These are phyloP conservation scores for Protomyces macrosporus DNA, from an alignment of 1,139 yeast genomes.

Conservation along the genomic window DNA sequence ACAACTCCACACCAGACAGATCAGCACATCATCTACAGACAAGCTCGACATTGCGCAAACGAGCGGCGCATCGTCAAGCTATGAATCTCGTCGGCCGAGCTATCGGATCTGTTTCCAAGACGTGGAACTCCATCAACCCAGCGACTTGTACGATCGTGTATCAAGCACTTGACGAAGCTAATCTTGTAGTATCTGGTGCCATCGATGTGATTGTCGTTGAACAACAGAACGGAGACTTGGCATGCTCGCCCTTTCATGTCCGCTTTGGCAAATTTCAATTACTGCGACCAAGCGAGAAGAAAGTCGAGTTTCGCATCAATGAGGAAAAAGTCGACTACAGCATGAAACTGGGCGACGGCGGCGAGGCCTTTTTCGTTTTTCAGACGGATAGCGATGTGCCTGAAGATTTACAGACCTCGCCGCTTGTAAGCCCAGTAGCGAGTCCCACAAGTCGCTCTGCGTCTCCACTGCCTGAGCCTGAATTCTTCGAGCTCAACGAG, in stretches of 20 bases:
- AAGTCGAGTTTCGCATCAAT: slow-evolving; percentile 71
- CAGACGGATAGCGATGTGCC: slow-evolving; percentile 75
- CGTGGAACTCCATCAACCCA: slow-evolving; percentile 95
- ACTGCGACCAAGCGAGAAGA: slow-evolving; percentile 91
- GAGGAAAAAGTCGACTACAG: slow-evolving; percentile 77
- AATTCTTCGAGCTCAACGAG: slow-evolving; percentile 18
- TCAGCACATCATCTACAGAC: too few species aligned
- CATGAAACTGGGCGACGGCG: slow-evolving; percentile 96
- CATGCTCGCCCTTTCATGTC: slow-evolving; percentile 95
- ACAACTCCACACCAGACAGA: too few species aligned
- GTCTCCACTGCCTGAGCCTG: slow-evolving; percentile 21
- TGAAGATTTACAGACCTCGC: slow-evolving; percentile 76
- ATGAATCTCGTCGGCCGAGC: slow-evolving; percentile 23
- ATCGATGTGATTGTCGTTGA: slow-evolving; percentile 96
- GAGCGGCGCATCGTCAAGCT: background rate
- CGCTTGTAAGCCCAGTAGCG: slow-evolving; percentile 74
- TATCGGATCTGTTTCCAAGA: slow-evolving; percentile 58
- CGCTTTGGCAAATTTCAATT: slow-evolving; percentile 92
- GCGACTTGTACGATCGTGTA: slow-evolving; percentile 2
- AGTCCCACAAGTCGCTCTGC: slow-evolving; percentile 9
- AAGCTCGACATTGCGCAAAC: too few species aligned
- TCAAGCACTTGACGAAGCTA: slow-evolving; percentile 50
- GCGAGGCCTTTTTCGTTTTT: slow-evolving; percentile 96
- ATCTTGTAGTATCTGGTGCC: slow-evolving; percentile 68
- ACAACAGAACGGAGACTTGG: slow-evolving; percentile 72